phyloP scores from a whole-genome alignment of 129 eudicot species.

The Kitagawia praeruptora region DNA sequence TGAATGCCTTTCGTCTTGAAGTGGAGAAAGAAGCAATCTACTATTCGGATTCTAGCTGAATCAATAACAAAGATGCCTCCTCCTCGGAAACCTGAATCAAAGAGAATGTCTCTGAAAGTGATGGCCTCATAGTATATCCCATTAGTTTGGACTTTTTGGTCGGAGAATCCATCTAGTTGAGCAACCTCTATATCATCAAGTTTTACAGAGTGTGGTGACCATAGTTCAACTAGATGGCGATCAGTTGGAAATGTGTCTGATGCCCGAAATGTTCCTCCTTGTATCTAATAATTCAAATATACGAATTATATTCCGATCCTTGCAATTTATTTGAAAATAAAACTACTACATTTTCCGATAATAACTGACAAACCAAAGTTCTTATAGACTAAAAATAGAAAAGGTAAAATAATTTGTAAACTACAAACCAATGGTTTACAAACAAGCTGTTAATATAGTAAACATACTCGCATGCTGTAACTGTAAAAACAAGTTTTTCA shows the following conservation, averaged over 20 bases:
- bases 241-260: constrained; percentile 46
- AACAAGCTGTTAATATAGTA: no score
- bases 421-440: no score
- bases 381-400: no score
- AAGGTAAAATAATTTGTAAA: no score
- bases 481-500: neutral
- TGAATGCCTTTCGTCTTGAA: constrained; percentile 59
- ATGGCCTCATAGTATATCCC: constrained; percentile 51
- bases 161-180: constrained; percentile 5
- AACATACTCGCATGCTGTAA: no score
- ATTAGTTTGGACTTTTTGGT: constrained; percentile 21
- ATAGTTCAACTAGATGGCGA: constrained; percentile 52
- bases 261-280: constrained; percentile 61
- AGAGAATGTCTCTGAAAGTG: constrained; percentile 59
- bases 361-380: no score
- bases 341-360: no score
- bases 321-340: no score
- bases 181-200: constrained; percentile 4
- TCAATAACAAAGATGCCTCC: constrained; percentile 56
- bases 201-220: constrained; percentile 30
- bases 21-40: constrained; percentile 54
- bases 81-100: constrained; percentile 47
- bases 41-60: constrained; percentile 48
- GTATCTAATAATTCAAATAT: constrained; percentile 21
- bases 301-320: no score